A percentile compares a stretch with the other conserved stretches of the same genome.
Conservation (phyloP, 1,284 basidiomycete genomes). For the Coniophora puteana region DNA sequence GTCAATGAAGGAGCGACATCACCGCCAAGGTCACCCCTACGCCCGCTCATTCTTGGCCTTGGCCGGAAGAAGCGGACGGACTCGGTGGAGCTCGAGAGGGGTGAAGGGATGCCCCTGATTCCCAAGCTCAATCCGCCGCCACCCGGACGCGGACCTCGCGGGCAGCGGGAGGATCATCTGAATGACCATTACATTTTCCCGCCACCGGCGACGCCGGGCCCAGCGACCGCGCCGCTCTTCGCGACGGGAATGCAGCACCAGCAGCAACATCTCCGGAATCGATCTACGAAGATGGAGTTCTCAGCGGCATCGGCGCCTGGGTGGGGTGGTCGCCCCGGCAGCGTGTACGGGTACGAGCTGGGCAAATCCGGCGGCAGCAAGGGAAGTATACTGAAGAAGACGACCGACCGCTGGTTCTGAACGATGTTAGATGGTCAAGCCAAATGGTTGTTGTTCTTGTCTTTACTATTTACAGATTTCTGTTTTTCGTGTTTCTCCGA, state of each 20-base stretch:
- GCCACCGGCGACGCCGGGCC: constrained; percentile 13
- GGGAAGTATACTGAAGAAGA: too few species aligned
- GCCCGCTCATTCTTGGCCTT: constrained; percentile 16
- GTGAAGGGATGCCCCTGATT: constrained; percentile 32
- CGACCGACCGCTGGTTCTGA: too few species aligned
- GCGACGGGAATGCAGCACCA: too few species aligned
- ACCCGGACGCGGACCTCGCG: too few species aligned
- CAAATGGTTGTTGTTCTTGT: too few species aligned
- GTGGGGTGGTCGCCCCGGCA: constrained; percentile 2
- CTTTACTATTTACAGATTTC: too few species aligned
- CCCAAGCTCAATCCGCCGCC: too few species aligned
- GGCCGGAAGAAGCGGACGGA: constrained; percentile 31
- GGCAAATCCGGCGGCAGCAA: too few species aligned
- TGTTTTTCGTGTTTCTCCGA: too few species aligned
- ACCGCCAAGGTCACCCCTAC: constrained; percentile 8
- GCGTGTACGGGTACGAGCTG: constrained; percentile 1
- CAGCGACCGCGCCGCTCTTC: neutral
- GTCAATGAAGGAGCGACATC: neutral
- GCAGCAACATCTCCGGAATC: constrained; percentile 10
- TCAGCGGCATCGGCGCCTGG: neutral
- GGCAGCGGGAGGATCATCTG: constrained; percentile 31
- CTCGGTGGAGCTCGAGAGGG: constrained; percentile 5
- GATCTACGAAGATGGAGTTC: constrained; percentile 5
- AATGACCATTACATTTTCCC: constrained; percentile 37
- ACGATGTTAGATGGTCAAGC: too few species aligned